Conservation (phyloP, 2,329 filamentous ascomycete genomes). For the Epichloe scottii region DNA sequence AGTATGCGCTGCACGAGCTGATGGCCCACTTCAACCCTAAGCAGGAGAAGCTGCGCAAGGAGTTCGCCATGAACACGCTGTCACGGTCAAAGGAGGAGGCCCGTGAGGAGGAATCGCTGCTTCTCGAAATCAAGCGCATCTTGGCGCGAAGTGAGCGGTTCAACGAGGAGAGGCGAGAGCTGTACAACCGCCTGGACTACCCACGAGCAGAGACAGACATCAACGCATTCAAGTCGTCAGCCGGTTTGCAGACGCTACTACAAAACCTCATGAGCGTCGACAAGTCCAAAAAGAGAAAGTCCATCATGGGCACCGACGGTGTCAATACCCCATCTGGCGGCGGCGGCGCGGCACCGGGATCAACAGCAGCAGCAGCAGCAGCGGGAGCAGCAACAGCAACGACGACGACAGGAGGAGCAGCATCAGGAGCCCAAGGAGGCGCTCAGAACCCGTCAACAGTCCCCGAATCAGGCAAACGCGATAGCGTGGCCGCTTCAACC, state of each 20-base stretch:
- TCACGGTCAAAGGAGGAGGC: constrained; percentile 76
- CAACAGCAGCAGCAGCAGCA: constrained; percentile 15
- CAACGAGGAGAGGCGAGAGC: constrained; percentile 75
- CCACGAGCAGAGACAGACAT: constrained; percentile 60
- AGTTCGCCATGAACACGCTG: constrained; percentile 69
- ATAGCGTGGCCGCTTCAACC: constrained; percentile 39
- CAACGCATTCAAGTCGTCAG: constrained; percentile 65
- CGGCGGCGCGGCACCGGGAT: not conserved
- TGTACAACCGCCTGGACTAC: constrained; percentile 78
- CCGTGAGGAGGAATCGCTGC: constrained; percentile 77
- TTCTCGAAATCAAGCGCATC: constrained; percentile 86
- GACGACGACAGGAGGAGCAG: constrained; percentile 15
- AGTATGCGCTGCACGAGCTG: constrained; percentile 71
- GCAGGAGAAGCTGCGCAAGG: constrained; percentile 70
- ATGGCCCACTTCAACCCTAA: constrained; percentile 78
- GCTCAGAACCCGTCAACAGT: constrained; percentile 21
- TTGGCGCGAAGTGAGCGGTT: constrained; percentile 75
- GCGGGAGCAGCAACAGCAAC: constrained; percentile 15
- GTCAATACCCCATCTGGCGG: constrained; percentile 25
- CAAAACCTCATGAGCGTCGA: constrained; percentile 73
- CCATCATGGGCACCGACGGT: constrained; percentile 49
- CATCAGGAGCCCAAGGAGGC: constrained; percentile 10
- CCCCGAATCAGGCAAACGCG: constrained; percentile 30
- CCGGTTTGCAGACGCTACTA: constrained; percentile 66
- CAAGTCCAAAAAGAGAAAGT: constrained; percentile 79